Evolutionary conservation across 2,329 filamentous ascomycete genomes (phyloP).

Genomic region (Curvularia hawaiiensis): DNA sequence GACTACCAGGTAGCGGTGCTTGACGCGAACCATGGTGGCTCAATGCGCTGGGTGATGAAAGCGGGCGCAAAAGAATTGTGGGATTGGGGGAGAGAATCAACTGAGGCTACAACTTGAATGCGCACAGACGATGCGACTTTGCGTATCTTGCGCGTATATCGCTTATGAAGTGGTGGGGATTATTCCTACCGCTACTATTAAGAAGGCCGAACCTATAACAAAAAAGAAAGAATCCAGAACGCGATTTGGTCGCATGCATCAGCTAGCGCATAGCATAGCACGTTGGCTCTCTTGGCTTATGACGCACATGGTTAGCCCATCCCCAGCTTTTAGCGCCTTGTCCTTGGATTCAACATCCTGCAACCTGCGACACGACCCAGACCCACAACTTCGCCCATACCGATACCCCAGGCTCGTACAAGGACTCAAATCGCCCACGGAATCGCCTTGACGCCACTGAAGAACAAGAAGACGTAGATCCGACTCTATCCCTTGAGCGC

Average conservation of each 20-base stretch:
- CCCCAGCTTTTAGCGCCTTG: slow-evolving; percentile 28
- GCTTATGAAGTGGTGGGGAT: no score
- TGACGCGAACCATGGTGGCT: slow-evolving; percentile 83
- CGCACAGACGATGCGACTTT: background rate
- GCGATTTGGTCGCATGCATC: slow-evolving; percentile 13
- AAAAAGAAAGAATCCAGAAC: background rate
- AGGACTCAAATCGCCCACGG: slow-evolving; percentile 13
- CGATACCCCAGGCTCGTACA: slow-evolving; percentile 14
- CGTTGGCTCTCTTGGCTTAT: slow-evolving; percentile 21
- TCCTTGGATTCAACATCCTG: slow-evolving; percentile 6
- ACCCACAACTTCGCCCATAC: slow-evolving; percentile 1
- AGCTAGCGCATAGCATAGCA: slow-evolving; percentile 6
- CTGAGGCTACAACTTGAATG: background rate
- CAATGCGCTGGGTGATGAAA: slow-evolving; percentile 1
- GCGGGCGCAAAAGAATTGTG: background rate
- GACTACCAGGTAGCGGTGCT: slow-evolving; percentile 94
- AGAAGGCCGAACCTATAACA: no score
- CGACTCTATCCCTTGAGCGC: slow-evolving; percentile 1
- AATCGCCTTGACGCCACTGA: background rate
- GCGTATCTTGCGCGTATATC: no score
- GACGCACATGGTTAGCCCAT: slow-evolving; percentile 30
- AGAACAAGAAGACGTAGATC: background rate
- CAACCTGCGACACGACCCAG: background rate
- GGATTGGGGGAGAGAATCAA: background rate
- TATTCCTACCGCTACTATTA: no score